These are phyloP conservation scores for Candida ipomoeae DNA, from an alignment of 805 yeast genomes.

Conservation along the genomic window DNA sequence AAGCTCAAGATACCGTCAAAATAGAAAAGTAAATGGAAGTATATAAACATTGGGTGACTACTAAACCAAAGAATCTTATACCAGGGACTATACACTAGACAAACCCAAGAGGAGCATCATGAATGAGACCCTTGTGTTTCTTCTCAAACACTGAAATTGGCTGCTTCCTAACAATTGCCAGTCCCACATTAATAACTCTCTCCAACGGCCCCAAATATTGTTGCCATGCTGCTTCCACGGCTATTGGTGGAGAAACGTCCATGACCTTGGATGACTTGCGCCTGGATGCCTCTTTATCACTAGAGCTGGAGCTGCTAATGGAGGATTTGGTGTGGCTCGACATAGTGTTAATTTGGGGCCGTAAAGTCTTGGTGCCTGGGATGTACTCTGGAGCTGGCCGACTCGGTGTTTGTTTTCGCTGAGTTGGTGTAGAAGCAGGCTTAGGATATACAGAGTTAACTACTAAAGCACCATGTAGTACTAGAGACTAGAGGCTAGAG, in stretches of 20 bases:
- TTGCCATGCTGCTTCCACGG: constrained; percentile 58
- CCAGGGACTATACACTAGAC: no score
- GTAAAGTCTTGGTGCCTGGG: constrained; percentile 56
- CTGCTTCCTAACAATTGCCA: constrained; percentile 34
- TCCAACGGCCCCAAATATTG: constrained; percentile 56
- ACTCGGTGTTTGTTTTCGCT: constrained; percentile 7
- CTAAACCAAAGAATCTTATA: no score
- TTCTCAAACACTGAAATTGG: constrained; percentile 51
- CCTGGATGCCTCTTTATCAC: constrained; percentile 8
- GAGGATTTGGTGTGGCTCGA: constrained; percentile 18
- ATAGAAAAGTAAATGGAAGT: no score
- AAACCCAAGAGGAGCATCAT: constrained; percentile 54
- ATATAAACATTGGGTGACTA: no score
- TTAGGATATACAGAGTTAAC: no score
- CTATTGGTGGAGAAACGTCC: constrained; percentile 45
- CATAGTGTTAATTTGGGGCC: constrained; percentile 46
- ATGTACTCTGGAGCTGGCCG: constrained; percentile 41
- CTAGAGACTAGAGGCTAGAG: no score
- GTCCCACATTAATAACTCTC: constrained; percentile 36
- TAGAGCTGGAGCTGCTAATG: constrained; percentile 13
- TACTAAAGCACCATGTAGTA: no score
- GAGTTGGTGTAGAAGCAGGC: constrained; percentile 22
- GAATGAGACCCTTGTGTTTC: constrained; percentile 52
- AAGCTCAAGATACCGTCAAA: no score
- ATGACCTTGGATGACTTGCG: constrained; percentile 27